Evolutionary conservation across 2,329 filamentous ascomycete species (phyloP).

Genomic region (Aureobasidium subglaciale): DNA sequence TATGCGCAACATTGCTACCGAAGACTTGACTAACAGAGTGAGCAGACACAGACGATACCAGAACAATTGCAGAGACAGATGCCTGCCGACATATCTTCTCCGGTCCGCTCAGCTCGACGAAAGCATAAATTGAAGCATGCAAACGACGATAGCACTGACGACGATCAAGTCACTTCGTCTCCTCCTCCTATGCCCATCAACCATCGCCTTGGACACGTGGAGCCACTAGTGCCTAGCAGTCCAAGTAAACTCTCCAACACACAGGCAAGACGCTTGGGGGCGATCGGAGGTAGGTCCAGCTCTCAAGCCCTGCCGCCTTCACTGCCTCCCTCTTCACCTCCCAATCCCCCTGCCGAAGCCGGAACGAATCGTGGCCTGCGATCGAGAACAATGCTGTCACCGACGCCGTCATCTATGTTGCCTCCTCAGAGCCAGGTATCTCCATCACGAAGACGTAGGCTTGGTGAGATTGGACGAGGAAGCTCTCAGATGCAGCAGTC

Average conservation of each 20-base stretch:
- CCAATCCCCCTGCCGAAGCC: background rate
- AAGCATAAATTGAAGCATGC: background rate
- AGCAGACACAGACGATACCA: constrained; percentile 7
- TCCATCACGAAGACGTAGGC: background rate
- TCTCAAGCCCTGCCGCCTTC: background rate
- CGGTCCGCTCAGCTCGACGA: background rate
- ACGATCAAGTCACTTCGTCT: background rate
- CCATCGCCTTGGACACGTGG: background rate
- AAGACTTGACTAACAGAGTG: background rate
- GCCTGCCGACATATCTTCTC: constrained; percentile 9
- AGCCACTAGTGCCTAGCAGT: background rate
- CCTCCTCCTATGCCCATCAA: background rate
- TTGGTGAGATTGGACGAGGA: constrained; percentile 6
- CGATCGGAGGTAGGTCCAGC: constrained; percentile 7
- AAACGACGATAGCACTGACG: constrained; percentile 7
- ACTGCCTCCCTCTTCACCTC: background rate
- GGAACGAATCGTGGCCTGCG: background rate
- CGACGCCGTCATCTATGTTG: background rate
- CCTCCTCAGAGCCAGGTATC: constrained; percentile 3
- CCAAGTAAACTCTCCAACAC: constrained; percentile 5
- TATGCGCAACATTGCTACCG: background rate
- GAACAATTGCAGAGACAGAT: constrained; percentile 7
- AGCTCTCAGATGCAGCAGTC: constrained; percentile 8
- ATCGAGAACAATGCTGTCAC: background rate
- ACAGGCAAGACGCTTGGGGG: background rate